Conservation (phyloP, 805 yeast genomes). For the Cyberlindnera saturnus region DNA sequence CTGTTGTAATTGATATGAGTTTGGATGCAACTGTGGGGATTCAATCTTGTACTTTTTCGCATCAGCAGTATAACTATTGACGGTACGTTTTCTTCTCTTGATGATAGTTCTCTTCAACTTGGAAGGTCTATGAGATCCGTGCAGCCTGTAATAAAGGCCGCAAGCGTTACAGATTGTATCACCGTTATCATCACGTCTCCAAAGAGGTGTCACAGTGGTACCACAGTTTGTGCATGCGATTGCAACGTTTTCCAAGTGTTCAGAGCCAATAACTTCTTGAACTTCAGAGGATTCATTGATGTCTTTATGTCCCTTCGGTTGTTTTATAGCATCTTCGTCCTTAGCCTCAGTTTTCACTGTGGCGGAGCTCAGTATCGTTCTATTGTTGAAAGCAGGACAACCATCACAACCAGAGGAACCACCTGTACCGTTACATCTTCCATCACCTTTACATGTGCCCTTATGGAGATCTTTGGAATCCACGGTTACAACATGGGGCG, state of each 20-base stretch:
- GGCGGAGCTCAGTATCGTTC: conserved; percentile 35
- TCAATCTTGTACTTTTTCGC: conserved; percentile 5
- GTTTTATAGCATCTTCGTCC: neutral
- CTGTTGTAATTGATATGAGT: conserved; percentile 1
- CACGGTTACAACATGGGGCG: conserved; percentile 79
- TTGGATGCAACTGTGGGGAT: neutral
- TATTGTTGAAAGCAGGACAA: conserved; percentile 78
- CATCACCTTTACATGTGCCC: conserved; percentile 25
- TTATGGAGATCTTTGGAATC: conserved; percentile 31
- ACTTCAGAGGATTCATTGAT: conserved; percentile 2
- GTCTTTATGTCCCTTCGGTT: neutral
- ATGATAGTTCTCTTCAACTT: conserved; percentile 68
- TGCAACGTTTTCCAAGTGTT: conserved; percentile 40
- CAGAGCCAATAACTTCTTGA: conserved; percentile 16
- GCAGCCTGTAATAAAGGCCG: conserved; percentile 70
- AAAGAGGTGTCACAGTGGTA: conserved; percentile 79
- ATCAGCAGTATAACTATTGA: neutral
- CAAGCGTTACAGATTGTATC: conserved; percentile 87
- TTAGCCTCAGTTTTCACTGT: neutral
- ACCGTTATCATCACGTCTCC: conserved; percentile 81
- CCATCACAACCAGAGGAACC: conserved; percentile 76
- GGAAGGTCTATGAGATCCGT: conserved; percentile 72
- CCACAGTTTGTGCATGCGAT: conserved; percentile 81
- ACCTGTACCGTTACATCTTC: conserved; percentile 84
- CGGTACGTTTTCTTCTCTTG: conserved; percentile 59